phyloP scores from a whole-genome alignment of 352 stramenopile species.

The Phytophthora cajani region DNA sequence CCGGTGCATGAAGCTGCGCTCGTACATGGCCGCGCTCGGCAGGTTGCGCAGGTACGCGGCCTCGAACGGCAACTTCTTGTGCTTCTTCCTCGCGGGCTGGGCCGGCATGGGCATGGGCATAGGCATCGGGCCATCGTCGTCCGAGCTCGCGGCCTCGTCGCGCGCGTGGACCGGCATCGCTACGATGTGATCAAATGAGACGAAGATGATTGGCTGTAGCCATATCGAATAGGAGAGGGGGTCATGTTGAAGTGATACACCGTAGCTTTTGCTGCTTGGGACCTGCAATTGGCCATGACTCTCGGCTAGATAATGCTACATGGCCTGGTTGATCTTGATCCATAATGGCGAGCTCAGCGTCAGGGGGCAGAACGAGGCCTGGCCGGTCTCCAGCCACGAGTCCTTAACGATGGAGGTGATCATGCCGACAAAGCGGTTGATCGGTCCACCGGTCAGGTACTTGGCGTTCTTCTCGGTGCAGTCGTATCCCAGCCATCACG shows the following conservation, averaged over 20 bases:
- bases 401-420: no score
- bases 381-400: not conserved
- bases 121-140: slow-evolving; percentile 70
- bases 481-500: not conserved
- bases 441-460: no score
- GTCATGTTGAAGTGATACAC: not conserved
- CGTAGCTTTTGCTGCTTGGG: not conserved
- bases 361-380: not conserved
- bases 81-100: slow-evolving; percentile 54
- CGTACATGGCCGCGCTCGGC: slow-evolving; percentile 92
- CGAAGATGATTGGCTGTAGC: not conserved
- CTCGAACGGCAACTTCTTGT: slow-evolving; percentile 67
- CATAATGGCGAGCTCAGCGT: not conserved
- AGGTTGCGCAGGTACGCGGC: slow-evolving; percentile 82
- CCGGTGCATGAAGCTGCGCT: slow-evolving; percentile 98
- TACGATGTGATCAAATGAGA: not conserved
- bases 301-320: not conserved
- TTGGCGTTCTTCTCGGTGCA: no score
- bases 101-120: slow-evolving; percentile 57
- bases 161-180: slow-evolving; percentile 24
- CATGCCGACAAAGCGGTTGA: no score
- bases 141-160: slow-evolving; percentile 24
- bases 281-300: no score
- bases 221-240: not conserved
- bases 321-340: not conserved